Evolutionary conservation across 116 monocot species (phyloP), one percentile per base, ranked within the genome.

Genomic region (Trichopus zeylanicus): DNA sequence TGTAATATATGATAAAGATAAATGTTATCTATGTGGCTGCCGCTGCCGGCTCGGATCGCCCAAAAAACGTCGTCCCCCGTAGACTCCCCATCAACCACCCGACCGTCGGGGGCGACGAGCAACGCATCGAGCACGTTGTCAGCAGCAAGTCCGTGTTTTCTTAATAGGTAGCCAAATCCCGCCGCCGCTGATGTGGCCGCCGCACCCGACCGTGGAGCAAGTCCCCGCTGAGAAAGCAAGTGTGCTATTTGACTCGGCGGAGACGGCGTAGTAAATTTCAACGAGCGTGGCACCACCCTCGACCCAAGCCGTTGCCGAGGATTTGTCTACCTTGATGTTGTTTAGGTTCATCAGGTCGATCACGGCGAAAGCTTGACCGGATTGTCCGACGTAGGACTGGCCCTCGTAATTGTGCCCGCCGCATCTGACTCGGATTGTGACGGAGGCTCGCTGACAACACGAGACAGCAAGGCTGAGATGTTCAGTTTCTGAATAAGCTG

Each of bases 1-100:
- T n/a, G n/a, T n/a, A n/a, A n/a, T n/a, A n/a, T n/a, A n/a, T n/a
- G n/a, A n/a, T n/a, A n/a, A n/a, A n/a, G n/a, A n/a, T n/a, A n/a
- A n/a, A n/a, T n/a, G n/a, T n/a, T n/a, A n/a, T n/a, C n/a, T n/a
- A n/a, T n/a, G n/a, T n/a, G n/a, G n/a, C n/a, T n/a, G n/a, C n/a
- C n/a, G n/a, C n/a, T n/a, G n/a, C n/a, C n/a, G n/a, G n/a, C n/a
- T 5, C 83, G 74, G 51, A 84, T 72, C 3, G 83, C 83, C 83
- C 83, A 84, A 47, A 80, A 85, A 10, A 71, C 63, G 31, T 85
- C 85, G 57, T 80, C 69, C 16, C 70, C 73, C 76, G 76, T 76
- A 3, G 56, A 33, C 2, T 46, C 30, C 3, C 70, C 57, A 35
- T 60, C 42, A 3, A 73, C 30, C 3, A 70, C 28, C 0, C 62